These are phyloP conservation scores for Ophioceras dolichostomum DNA, from an alignment of 2,329 filamentous ascomycete species.

Conservation along the genomic window DNA sequence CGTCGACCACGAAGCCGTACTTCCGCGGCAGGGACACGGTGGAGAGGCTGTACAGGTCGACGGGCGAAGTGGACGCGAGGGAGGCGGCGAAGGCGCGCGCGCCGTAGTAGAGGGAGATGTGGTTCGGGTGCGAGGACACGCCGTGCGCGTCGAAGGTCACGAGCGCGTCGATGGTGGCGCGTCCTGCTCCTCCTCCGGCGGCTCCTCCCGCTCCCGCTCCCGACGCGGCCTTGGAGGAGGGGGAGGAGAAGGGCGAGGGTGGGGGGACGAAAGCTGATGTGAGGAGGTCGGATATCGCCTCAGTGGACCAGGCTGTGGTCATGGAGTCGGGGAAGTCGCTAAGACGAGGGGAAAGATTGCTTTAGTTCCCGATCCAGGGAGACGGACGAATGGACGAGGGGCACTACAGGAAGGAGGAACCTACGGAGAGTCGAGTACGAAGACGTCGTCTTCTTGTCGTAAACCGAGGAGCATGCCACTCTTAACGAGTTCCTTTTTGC, in stretches of 20 bases:
- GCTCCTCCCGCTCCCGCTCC: too few species aligned
- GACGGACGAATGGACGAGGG: not conserved
- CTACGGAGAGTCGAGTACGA: constrained; percentile 69
- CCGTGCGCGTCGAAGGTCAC: constrained; percentile 82
- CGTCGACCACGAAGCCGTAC: constrained; percentile 68
- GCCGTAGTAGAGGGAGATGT: constrained; percentile 78
- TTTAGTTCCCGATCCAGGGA: not conserved
- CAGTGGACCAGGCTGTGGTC: constrained; percentile 62
- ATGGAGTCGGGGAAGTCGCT: constrained; percentile 81
- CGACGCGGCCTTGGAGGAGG: constrained; percentile 16
- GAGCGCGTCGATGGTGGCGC: constrained; percentile 64
- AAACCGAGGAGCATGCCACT: constrained; percentile 70
- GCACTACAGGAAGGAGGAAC: constrained; percentile 13
- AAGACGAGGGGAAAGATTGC: constrained; percentile 2
- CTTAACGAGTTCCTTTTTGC: constrained; percentile 72
- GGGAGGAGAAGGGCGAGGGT: constrained; percentile 25
- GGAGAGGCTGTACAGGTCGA: constrained; percentile 76
- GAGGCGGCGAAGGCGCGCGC: constrained; percentile 58
- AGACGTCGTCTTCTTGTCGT: constrained; percentile 62
- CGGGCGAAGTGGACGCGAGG: constrained; percentile 54
- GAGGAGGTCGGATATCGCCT: constrained; percentile 58
- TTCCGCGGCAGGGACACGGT: constrained; percentile 65
- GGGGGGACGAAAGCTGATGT: constrained; percentile 62
- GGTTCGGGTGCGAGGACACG: constrained; percentile 84
- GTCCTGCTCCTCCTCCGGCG: too few species aligned